Evolutionary conservation across 139 green algal genomes (phyloP), one percentile per base, ranked within the genome.

Genomic region (Chlamydomonas schloesseri): DNA sequence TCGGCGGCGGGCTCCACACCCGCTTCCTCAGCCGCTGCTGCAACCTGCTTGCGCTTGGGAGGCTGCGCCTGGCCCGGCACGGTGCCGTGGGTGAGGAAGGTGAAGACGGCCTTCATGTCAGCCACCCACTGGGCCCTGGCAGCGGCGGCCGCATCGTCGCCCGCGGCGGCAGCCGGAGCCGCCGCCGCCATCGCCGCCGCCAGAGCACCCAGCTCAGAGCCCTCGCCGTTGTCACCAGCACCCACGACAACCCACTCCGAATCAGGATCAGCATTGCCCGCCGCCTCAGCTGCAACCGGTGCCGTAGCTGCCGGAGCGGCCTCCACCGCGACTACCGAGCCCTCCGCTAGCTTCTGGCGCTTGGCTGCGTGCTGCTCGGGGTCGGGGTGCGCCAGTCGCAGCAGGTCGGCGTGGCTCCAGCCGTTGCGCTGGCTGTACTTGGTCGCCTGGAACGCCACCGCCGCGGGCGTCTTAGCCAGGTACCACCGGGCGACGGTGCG

Each of bases 341-440:
- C 68, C 33, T 13, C 5, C 68, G 33, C 68, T 33, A n/a, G 0
- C 33, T 47, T 14, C 15, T 17, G 33, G 18, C 33, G 33, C 68
- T 73, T 73, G 68, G 33, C 33, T 3, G 34, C 26, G 24, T 76
- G 42, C 29, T 23, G 5, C 37, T 29, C 9, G 23, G 71, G 37
- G 71, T 76, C 28, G 3, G 71, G 71, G 71, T 76, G 71, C 26
- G 42, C 71, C 10, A 76, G 71, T 1, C 71, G 37, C 37, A 76
- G 71, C 26, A 76, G 71, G 42, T 76, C 71, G 37, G 37, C 71
- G 71, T 76, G 71, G 37, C 37, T 60, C 71, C 71, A 76, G 71
- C 71, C 71, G 37, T 36, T 58, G 71, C 71, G 71, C 71, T 58
- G 71, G 23, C 29, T 31, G 53, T 81, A 81, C 73, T 81, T 81